Evolutionary conservation across 1,139 yeast species (phyloP), one percentile per base, ranked within the genome.

Genomic region (Scheffersomyces parashehatae): DNA sequence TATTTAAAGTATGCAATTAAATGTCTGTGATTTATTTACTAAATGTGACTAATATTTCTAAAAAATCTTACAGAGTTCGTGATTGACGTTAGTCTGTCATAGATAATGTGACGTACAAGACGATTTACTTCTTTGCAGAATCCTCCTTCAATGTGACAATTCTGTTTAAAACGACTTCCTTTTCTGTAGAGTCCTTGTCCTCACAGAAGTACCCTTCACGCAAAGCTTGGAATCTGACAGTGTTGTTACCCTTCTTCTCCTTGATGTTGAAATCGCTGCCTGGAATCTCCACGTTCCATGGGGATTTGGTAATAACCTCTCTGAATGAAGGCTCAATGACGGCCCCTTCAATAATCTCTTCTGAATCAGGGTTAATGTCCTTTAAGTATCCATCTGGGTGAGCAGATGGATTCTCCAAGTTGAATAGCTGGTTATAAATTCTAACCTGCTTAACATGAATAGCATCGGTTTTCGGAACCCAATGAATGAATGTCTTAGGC

Each of bases 151-250:
- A 79, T 9, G 96, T 84, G 38, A 91, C 97, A 59, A 90, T 88
- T 64, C 96, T 80, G 69, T 91, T 91, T 63, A 95, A 73, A 35
- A 91, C 77, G 53, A 89, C 68, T 38, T 79, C 83, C 16, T 69
- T 75, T 16, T 41, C 37, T 5, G 74, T 71, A 43, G 89, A 72
- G 52, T 93, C 98, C 57, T 79, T 81, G 63, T 95, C 99, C 65
- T 89, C 69, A 63, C 97, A 85, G 79, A 91, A 95, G 68, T 93
- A 93, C 24, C 99, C 99, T 41, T 89, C 93, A 70, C 99, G 85
- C 66, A 95, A 79, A 28, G 97, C 99, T 72, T 95, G 99, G 88
- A 95, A 95, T 64, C 99, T 81, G 31, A 88, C 88, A n/a, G 95
- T 82, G 64, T 93, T 95, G 30, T 87, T 84, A 26, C 77, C 79